These are phyloP conservation scores for Hamamelis virginiana DNA, from an alignment of 164 flowering plant genomes.

Conservation along the genomic window DNA sequence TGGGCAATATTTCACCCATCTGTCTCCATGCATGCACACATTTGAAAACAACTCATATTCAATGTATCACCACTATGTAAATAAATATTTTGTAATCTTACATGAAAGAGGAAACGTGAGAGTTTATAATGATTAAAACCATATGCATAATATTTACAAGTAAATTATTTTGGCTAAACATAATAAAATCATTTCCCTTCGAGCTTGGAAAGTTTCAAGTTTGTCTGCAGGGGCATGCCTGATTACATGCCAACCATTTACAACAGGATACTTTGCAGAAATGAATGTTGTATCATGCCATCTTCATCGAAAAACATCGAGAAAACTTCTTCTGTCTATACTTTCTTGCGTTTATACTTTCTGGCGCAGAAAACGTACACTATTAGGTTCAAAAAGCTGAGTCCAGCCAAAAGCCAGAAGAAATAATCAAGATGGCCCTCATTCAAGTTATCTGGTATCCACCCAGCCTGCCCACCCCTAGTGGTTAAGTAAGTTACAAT, in stretches of 20 bases:
- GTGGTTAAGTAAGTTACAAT: constrained; percentile 55
- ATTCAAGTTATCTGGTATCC: constrained; percentile 74
- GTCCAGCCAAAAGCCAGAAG: constrained; percentile 73
- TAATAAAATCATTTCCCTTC: not conserved
- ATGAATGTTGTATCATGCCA: not conserved
- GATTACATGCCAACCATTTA: not conserved
- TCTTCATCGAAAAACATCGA: constrained; percentile 12
- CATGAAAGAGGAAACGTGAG: not conserved
- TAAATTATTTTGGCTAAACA: not conserved
- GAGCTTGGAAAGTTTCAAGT: not conserved
- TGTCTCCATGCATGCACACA: too few species aligned
- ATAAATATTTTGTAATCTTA: not conserved
- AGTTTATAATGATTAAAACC: not conserved
- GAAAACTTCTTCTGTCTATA: constrained; percentile 54
- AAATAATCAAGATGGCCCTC: constrained; percentile 72
- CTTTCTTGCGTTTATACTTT: constrained; percentile 43
- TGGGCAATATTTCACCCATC: too few species aligned
- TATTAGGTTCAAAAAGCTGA: constrained; percentile 55
- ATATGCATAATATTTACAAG: not conserved
- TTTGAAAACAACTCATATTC: too few species aligned
- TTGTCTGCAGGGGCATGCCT: not conserved
- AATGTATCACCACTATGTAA: too few species aligned
- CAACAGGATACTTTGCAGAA: not conserved
- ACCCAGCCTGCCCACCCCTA: constrained; percentile 49
- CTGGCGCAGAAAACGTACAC: constrained; percentile 49